phyloP scores from a whole-genome alignment of 2,329 filamentous ascomycete genomes.

The Arthrobotrys conoides region DNA sequence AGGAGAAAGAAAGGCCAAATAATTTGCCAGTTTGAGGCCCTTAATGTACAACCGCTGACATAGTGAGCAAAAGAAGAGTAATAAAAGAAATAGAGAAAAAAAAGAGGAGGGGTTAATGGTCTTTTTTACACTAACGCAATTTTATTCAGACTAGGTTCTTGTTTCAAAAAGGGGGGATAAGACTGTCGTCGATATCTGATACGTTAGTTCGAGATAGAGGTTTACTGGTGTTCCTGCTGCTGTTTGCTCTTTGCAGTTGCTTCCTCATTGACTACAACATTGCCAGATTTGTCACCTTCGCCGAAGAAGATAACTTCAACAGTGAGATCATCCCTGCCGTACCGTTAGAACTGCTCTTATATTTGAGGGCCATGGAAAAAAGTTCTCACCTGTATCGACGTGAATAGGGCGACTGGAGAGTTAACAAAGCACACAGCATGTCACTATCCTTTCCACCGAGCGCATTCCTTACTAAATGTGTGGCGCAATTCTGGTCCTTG shows the following conservation, averaged over 20 bases:
- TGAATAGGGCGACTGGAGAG: slow-evolving; percentile 90
- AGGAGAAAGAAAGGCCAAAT: neutral
- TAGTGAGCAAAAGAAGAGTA: neutral
- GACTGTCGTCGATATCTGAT: slow-evolving; percentile 8
- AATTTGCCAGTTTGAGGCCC: neutral
- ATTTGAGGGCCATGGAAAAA: neutral
- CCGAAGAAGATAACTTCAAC: slow-evolving; percentile 99
- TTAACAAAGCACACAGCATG: slow-evolving; percentile 91
- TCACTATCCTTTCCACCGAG: slow-evolving; percentile 93
- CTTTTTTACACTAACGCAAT: slow-evolving; percentile 21
- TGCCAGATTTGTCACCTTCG: slow-evolving; percentile 78
- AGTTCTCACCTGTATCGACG: slow-evolving; percentile 83
- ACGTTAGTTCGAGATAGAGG: neutral
- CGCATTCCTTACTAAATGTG: slow-evolving; percentile 94
- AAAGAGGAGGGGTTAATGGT: slow-evolving; percentile 6
- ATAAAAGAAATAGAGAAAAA: too few species aligned
- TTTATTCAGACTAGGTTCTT: neutral
- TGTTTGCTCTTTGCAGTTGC: slow-evolving; percentile 75
- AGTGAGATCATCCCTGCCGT: slow-evolving; percentile 86
- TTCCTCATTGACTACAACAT: slow-evolving; percentile 86
- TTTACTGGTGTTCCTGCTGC: slow-evolving; percentile 13
- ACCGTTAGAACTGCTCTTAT: slow-evolving; percentile 59
- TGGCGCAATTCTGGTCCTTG: slow-evolving; percentile 95
- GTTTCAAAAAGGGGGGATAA: neutral
- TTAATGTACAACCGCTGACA: slow-evolving; percentile 25